Percentiles rank a stretch among this genome's conserved stretches.
Evolutionary conservation across 306 rosid species (phyloP).

Genomic region (Castanea sativa): DNA sequence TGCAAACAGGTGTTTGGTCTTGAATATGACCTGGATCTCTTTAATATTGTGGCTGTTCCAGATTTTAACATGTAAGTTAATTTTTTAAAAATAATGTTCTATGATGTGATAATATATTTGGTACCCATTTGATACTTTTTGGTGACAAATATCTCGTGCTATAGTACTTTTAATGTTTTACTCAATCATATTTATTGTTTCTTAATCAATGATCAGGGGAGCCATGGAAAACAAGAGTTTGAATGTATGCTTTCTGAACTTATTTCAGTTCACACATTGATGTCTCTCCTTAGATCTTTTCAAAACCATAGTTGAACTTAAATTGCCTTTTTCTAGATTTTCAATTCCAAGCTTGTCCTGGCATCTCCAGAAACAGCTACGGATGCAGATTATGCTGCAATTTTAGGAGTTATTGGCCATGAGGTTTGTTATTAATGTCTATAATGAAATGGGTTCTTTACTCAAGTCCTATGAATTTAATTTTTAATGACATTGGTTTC

Average conservation of each 20-base stretch:
- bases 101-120: conserved; percentile 1
- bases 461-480: conserved; percentile 15
- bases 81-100: neutral
- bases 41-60: conserved; percentile 96
- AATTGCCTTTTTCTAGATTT: conserved; percentile 51
- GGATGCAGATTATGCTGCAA: conserved; percentile 93
- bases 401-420: conserved; percentile 96
- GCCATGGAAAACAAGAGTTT: conserved; percentile 99
- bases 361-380: conserved; percentile 96
- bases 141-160: neutral
- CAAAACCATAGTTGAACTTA: conserved; percentile 1
- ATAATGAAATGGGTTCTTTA: conserved; percentile 1
- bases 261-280: conserved; percentile 17
- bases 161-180: neutral
- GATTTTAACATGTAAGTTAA: conserved; percentile 88
- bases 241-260: conserved; percentile 54
- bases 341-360: conserved; percentile 90
- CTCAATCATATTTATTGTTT: conserved; percentile 16
- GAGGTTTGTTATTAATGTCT: conserved; percentile 65
- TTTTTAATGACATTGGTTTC: conserved; percentile 18
- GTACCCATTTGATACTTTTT: neutral
- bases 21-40: conserved; percentile 98
- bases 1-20: conserved; percentile 84
- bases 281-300: neutral
- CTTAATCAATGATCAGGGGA: conserved; percentile 66